Conservation (phyloP, 2,329 filamentous ascomycete genomes). For the Penicillium decumbens region DNA sequence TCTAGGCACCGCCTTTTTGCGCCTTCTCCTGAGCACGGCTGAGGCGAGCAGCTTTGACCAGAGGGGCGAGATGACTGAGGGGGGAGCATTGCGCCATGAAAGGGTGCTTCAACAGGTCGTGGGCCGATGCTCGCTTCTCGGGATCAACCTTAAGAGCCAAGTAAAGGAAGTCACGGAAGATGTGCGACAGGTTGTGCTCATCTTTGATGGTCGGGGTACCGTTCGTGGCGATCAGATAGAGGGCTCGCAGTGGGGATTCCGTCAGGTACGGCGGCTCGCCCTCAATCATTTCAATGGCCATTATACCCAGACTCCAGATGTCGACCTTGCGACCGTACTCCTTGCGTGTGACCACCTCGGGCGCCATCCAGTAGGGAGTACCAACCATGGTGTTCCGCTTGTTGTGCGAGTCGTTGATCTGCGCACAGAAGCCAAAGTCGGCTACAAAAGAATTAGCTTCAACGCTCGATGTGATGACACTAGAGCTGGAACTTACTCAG, state of each 20-base stretch:
- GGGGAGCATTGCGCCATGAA: conserved; percentile 76
- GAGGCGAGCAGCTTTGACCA: conserved; percentile 79
- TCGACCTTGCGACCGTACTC: conserved; percentile 98
- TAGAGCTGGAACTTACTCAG: conserved; percentile 62
- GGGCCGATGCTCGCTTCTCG: conserved; percentile 90
- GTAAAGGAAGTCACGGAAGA: conserved; percentile 87
- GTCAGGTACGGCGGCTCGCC: conserved; percentile 96
- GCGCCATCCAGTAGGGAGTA: conserved; percentile 99
- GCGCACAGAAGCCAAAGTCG: conserved; percentile 97
- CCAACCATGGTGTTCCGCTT: conserved; percentile 99
- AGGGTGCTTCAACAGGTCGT: conserved; percentile 83
- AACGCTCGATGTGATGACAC: background rate
- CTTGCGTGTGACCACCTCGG: conserved; percentile 93
- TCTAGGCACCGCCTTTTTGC: conserved; percentile 52
- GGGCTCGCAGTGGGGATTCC: conserved; percentile 83
- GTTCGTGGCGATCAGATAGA: conserved; percentile 96
- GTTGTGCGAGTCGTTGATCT: conserved; percentile 94
- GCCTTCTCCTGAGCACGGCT: conserved; percentile 82
- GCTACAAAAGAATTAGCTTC: conserved; percentile 51
- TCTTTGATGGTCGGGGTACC: conserved; percentile 95
- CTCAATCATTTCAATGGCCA: conserved; percentile 99
- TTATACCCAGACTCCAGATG: conserved; percentile 97
- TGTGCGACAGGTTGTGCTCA: conserved; percentile 70
- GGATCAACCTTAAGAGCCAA: conserved; percentile 95
- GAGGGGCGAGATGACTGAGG: conserved; percentile 70